A percentile compares a stretch with the other conserved stretches of the same genome.
Evolutionary conservation across 768 basidiomycete genomes (phyloP).

Genomic region (Auriscalpium microsporum): DNA sequence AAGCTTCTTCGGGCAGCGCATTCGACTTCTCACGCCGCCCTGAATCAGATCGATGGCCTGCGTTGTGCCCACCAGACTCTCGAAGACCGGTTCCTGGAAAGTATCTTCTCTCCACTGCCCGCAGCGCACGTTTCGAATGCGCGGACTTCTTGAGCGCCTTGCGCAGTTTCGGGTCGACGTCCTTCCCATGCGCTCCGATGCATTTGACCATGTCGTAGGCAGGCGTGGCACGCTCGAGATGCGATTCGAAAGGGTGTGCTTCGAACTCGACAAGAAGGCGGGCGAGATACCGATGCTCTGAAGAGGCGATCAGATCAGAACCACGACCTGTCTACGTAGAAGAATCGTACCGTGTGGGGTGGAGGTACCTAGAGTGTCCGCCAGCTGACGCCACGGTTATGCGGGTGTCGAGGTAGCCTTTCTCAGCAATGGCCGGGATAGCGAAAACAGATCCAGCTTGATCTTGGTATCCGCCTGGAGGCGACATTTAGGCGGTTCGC

Average conservation of each 20-base stretch:
- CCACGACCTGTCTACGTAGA: neutral
- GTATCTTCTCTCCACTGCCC: slow-evolving; percentile 24
- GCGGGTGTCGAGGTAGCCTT: slow-evolving; percentile 56
- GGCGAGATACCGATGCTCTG: slow-evolving; percentile 65
- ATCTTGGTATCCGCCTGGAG: slow-evolving; percentile 40
- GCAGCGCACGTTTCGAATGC: slow-evolving; percentile 25
- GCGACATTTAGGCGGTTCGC: too few species aligned
- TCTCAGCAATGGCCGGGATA: slow-evolving; percentile 60
- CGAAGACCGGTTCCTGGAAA: slow-evolving; percentile 20
- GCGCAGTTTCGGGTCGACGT: slow-evolving; percentile 24
- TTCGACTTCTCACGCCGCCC: slow-evolving; percentile 38
- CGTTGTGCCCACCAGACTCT: slow-evolving; percentile 23
- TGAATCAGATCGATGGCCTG: slow-evolving; percentile 32
- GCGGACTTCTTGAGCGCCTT: slow-evolving; percentile 19
- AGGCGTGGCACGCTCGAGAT: slow-evolving; percentile 25
- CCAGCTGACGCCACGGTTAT: slow-evolving; percentile 65
- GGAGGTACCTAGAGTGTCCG: slow-evolving; percentile 87
- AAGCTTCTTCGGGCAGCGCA: slow-evolving; percentile 36
- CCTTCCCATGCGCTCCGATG: slow-evolving; percentile 33
- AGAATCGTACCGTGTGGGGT: slow-evolving; percentile 52
- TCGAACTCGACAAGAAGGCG: slow-evolving; percentile 13
- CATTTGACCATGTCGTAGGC: slow-evolving; percentile 33
- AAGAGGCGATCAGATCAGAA: neutral
- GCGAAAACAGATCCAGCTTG: slow-evolving; percentile 49
- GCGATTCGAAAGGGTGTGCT: slow-evolving; percentile 9